Conservation (phyloP, 176 grass and related monocot genomes). For the Oryza australiensis region DNA sequence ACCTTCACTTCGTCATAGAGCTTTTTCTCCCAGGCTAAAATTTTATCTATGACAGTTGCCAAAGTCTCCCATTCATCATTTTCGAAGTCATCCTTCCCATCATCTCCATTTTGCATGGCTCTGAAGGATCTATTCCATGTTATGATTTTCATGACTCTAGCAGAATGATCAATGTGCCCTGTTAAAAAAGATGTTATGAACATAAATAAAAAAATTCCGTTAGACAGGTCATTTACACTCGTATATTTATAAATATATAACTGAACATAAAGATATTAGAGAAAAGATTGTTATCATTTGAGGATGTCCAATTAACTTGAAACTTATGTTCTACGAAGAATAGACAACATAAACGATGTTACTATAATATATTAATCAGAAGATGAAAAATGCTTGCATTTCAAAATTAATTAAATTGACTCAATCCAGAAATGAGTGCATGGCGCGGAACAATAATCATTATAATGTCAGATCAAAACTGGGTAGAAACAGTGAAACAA, state of each 20-base stretch:
- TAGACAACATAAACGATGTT: background rate
- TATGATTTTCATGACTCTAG: slow-evolving; percentile 98
- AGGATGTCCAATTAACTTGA: background rate
- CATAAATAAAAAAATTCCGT: slow-evolving; percentile 20
- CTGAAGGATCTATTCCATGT: slow-evolving; percentile 98
- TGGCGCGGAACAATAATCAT: background rate
- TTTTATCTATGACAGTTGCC: slow-evolving; percentile 94
- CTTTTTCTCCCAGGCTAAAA: slow-evolving; percentile 98
- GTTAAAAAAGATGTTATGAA: slow-evolving; percentile 36
- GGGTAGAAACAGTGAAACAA: background rate
- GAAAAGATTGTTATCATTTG: background rate
- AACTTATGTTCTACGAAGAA: background rate
- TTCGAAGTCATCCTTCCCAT: slow-evolving; percentile 84
- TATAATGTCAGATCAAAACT: background rate
- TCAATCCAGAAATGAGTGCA: background rate
- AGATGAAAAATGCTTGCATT: background rate
- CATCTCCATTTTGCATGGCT: slow-evolving; percentile 80
- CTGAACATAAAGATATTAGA: slow-evolving; percentile 6
- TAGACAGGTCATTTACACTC: background rate
- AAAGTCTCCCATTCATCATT: slow-evolving; percentile 89
- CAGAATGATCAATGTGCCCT: slow-evolving; percentile 98
- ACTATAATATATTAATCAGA: slow-evolving; percentile 1
- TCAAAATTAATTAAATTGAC: slow-evolving; percentile 7
- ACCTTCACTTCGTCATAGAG: slow-evolving; percentile 99
- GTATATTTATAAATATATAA: background rate